Base-by-base conservation (phyloP, 345 rosid species). In the Populus deltoides region DNA sequence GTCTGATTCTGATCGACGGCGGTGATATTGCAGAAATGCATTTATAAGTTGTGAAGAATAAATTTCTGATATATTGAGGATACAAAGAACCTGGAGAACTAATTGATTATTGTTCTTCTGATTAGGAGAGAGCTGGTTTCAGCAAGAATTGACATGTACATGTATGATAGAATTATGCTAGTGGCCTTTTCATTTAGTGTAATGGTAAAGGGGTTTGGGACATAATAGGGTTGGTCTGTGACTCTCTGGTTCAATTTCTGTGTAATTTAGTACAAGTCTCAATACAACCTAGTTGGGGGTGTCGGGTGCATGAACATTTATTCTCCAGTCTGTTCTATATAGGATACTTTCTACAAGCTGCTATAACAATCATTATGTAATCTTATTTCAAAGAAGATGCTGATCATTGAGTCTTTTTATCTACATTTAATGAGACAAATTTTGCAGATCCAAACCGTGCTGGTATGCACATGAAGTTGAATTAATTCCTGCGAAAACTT, bases 391-490 rank as follows among this genome's bases (percentile, higher is more conserved):
- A 55, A n/a, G 12, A n/a, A 33, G 15, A n/a, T 35, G 41, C 41
- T 55, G 1, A 33, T 7, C 24, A 4, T 7, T 7, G 2, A 36
- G 4, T 73, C 0, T 6, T 43, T 35, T 35, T 33, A 38, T 6
- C 31, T 24, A 27, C 41, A 7, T 7, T 80, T 81, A 13, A 68
- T 76, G 20, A 55, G 73, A 57, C 61, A 39, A 51, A 73, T 77
- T 66, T 68, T 76, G 86, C 94, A 93, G 98, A 95, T 88, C 98
- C 98, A 27, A 92, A 95, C 83, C 91, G 99, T 69, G 97, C 99
- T 53, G 99, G 98, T 51, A 90, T 95, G 97, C 99, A 93, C 85
- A 79, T 93, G 96, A 95, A 95, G 91, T 83, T 93, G 91, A 93
- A 93, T 66, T 92, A 87, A 79, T 93, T 89, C 85, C 84, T 95